phyloP scores from a whole-genome alignment of 2,329 filamentous ascomycete species.

The Colletotrichum chrysophilum region DNA sequence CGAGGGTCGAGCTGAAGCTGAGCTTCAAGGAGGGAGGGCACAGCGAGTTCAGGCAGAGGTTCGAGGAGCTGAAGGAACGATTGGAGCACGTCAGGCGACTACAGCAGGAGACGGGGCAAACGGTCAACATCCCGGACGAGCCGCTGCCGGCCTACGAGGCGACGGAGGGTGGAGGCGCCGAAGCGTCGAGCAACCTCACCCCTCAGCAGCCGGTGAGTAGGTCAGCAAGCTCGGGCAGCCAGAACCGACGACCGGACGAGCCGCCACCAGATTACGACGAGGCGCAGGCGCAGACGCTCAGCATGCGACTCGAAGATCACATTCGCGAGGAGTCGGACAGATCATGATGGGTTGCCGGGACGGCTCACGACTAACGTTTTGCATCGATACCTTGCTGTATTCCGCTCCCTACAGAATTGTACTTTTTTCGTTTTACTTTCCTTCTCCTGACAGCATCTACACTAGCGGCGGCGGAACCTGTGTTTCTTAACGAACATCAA shows the following conservation, averaged over 20 bases:
- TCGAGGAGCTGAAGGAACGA: slow-evolving; percentile 84
- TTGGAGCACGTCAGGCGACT: slow-evolving; percentile 81
- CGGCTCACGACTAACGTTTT: slow-evolving; percentile 12
- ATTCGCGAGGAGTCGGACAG: slow-evolving; percentile 76
- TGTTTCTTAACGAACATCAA: slow-evolving; percentile 5
- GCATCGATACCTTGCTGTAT: slow-evolving; percentile 18
- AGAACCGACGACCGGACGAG: slow-evolving; percentile 63
- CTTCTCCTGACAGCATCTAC: slow-evolving; percentile 8
- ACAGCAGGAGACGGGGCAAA: slow-evolving; percentile 70
- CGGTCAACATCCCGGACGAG: slow-evolving; percentile 76
- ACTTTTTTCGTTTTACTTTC: background rate
- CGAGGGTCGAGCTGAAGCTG: slow-evolving; percentile 80
- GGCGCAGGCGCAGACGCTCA: slow-evolving; percentile 75
- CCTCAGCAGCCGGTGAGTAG: slow-evolving; percentile 33
- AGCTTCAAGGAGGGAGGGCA: slow-evolving; percentile 96
- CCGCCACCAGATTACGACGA: slow-evolving; percentile 93
- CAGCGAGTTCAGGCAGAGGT: slow-evolving; percentile 84
- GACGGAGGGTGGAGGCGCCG: slow-evolving; percentile 36
- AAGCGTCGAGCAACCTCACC: slow-evolving; percentile 31
- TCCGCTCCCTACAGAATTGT: slow-evolving; percentile 11
- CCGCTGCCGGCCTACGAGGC: slow-evolving; percentile 88
- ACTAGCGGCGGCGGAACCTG: slow-evolving; percentile 13
- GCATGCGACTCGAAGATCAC: slow-evolving; percentile 68
- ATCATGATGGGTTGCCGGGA: slow-evolving; percentile 35
- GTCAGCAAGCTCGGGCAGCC: slow-evolving; percentile 41